Base-by-base conservation (phyloP, 2,329 filamentous ascomycete species). In the Arthroderma sp. region DNA sequence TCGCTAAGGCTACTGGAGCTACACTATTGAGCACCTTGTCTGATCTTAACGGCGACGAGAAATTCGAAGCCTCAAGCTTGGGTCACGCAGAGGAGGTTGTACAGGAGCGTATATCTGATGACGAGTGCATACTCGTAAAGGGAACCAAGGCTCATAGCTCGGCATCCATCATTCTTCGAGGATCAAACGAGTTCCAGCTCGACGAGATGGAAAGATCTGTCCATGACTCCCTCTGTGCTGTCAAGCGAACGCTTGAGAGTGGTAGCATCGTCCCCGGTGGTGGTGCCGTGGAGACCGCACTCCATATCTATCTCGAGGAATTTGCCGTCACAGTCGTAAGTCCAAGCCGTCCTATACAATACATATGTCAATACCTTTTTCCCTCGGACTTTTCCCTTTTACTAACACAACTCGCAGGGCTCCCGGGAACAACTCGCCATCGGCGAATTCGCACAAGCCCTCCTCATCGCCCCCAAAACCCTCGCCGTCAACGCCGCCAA, bases 161-260 rank as follows among this genome's bases (percentile, higher is more conserved):
- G 5, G 88, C 91, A 29, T 98, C 91, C 11, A 87, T 95, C 66
- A 93, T 98, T 55, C 83, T 98, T 44, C 85, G 91, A 48, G 91
- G 91, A 38, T 76, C 91, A 55, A 96, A 98, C 68, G 91, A 98
- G 66, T 96, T 84, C 70, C 86, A 86, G 49, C 78, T 98, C 29
- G 91, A 98, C 60, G 91, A 98, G 74, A 98, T 96, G 89, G 91
- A 98, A 74, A 84, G 91, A 53, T 96, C 91, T 1, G 80, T 98
- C 11, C 91, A 98, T 70, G 91, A 98, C 68, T 94, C 89, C 9
- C 75, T 98, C 39, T 95, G 86, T 54, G 91, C 91, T 39, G 88
- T 98, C 52, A 98, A 98, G 80, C 80, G 91, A 56, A 95, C 91
- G 3, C 74, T 98, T 5, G 91, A 98, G 71, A 94, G 86, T 60